phyloP scores from a whole-genome alignment of 805 yeast genomes.

The Sugiyamaella marilandica region DNA sequence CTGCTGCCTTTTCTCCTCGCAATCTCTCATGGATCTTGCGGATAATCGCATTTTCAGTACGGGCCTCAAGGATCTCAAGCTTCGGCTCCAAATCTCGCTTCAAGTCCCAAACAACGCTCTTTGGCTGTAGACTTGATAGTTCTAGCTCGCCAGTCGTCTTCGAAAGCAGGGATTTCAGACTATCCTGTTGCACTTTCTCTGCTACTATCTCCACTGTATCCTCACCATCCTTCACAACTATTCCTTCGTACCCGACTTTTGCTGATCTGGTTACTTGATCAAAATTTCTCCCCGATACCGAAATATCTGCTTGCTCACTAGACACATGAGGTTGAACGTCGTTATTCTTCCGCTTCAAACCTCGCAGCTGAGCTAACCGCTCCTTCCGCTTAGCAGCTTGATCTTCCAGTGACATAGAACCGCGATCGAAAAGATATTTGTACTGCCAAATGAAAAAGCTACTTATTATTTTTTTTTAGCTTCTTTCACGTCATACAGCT shows the following conservation, averaged over 20 bases:
- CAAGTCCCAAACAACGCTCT: conserved; percentile 34
- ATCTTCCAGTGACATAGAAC: conserved; percentile 21
- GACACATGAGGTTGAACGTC: neutral
- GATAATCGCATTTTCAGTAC: conserved; percentile 42
- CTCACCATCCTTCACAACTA: conserved; percentile 26
- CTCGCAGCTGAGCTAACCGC: conserved; percentile 30
- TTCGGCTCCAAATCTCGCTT: conserved; percentile 38
- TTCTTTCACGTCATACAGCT: too few relatives aligned
- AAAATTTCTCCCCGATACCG: conserved; percentile 23
- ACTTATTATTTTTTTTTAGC: too few relatives aligned
- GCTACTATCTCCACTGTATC: conserved; percentile 39
- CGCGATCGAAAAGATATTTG: neutral
- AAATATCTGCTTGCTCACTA: neutral
- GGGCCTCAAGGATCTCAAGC: conserved; percentile 35
- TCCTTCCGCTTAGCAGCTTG: conserved; percentile 31
- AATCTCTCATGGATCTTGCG: conserved; percentile 37
- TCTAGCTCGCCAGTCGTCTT: conserved; percentile 20
- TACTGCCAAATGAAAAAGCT: neutral
- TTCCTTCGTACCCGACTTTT: conserved; percentile 26
- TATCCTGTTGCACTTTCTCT: conserved; percentile 27
- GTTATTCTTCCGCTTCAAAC: conserved; percentile 23
- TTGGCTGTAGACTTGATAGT: conserved; percentile 25
- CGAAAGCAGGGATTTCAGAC: conserved; percentile 24
- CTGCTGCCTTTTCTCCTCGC: conserved; percentile 3
- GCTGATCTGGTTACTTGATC: conserved; percentile 28